phyloP scores from a whole-genome alignment of 2,329 filamentous ascomycete species.

The Gremmenia infestans region DNA sequence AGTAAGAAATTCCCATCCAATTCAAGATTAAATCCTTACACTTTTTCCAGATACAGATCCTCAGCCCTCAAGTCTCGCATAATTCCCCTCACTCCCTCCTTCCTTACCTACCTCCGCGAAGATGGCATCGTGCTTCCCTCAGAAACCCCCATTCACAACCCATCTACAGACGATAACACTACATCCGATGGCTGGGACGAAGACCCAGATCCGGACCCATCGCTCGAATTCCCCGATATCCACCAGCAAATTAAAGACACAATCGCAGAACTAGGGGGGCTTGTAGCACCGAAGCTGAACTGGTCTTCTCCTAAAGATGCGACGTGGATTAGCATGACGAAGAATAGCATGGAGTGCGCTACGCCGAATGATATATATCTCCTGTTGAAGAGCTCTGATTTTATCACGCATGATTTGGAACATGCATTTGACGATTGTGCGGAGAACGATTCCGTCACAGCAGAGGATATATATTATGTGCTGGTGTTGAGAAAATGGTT shows the following conservation, averaged over 20 bases:
- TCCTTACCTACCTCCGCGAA: constrained; percentile 81
- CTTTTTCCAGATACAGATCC: constrained; percentile 58
- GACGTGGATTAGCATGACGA: constrained; percentile 77
- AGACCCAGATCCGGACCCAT: constrained; percentile 29
- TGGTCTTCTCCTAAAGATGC: constrained; percentile 98
- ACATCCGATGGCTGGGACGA: constrained; percentile 54
- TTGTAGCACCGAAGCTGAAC: constrained; percentile 89
- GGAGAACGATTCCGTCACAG: constrained; percentile 19
- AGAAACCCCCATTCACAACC: constrained; percentile 38
- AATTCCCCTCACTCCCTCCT: constrained; percentile 68
- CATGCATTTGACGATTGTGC: constrained; percentile 80
- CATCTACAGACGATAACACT: constrained; percentile 33
- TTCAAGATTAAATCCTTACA: constrained; percentile 6
- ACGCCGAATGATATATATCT: constrained; percentile 89
- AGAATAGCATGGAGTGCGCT: constrained; percentile 88
- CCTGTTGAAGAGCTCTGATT: constrained; percentile 89
- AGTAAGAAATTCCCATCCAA: constrained; percentile 39
- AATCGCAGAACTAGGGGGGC: constrained; percentile 77
- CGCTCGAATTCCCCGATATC: constrained; percentile 54
- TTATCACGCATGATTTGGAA: constrained; percentile 89
- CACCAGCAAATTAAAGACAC: constrained; percentile 72
- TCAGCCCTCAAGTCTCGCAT: constrained; percentile 82
- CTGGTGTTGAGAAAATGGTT: constrained; percentile 86
- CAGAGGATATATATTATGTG: constrained; percentile 38
- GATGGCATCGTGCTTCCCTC: constrained; percentile 88